These are phyloP conservation scores for Rutstroemia sydowiana DNA, from an alignment of 2,329 filamentous ascomycete genomes.

Conservation along the genomic window DNA sequence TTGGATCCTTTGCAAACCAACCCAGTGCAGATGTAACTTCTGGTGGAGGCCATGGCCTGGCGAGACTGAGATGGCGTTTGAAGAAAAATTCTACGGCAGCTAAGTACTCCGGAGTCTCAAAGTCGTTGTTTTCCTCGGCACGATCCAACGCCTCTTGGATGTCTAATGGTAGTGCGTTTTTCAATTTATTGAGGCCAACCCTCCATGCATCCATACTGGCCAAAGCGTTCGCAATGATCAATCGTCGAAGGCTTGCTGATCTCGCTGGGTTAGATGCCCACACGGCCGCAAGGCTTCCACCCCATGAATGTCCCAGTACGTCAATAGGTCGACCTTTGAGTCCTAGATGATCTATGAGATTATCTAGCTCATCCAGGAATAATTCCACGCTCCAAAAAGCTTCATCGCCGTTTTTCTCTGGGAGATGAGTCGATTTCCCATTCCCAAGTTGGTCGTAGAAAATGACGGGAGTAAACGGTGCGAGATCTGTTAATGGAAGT, in stretches of 20 bases:
- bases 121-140: conserved; percentile 15
- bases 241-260: neutral
- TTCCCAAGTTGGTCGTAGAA: conserved; percentile 50
- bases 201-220: conserved; percentile 7
- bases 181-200: neutral
- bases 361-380: conserved; percentile 43
- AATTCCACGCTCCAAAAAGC: conserved; percentile 41
- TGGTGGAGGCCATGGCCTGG: conserved; percentile 26
- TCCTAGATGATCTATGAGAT: conserved; percentile 36
- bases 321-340: conserved; percentile 33
- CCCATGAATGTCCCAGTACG: conserved; percentile 44
- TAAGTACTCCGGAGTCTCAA: conserved; percentile 25
- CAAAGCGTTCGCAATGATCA: conserved; percentile 4
- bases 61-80: conserved; percentile 25
- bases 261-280: conserved; percentile 32
- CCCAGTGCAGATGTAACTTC: conserved; percentile 28
- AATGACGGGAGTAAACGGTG: conserved; percentile 35
- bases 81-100: conserved; percentile 25
- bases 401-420: conserved; percentile 36
- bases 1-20: conserved; percentile 30
- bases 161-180: conserved; percentile 4
- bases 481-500: conserved; percentile 2
- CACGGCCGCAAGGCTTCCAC: conserved; percentile 41
- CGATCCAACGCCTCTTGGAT: conserved; percentile 4
- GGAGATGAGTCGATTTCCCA: conserved; percentile 41